A percentile compares a stretch with the other conserved stretches of the same genome.
These are phyloP conservation scores for Cordyceps sp. DNA, from an alignment of 2,329 filamentous ascomycete species.

Conservation along the genomic window DNA sequence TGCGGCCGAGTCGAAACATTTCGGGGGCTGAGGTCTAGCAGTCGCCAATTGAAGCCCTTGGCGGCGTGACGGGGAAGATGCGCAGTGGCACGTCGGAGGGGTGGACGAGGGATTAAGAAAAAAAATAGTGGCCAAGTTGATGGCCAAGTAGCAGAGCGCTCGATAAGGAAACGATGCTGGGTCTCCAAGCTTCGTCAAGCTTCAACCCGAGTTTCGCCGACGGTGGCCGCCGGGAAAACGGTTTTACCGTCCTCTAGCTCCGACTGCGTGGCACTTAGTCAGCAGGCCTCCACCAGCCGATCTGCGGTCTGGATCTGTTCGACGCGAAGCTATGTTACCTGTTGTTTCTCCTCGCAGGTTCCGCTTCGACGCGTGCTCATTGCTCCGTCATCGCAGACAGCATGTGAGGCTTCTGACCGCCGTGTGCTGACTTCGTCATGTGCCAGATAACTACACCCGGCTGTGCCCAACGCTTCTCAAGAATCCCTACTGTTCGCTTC, in stretches of 20 bases:
- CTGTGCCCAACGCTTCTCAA: too few species aligned
- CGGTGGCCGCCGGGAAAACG: constrained; percentile 3
- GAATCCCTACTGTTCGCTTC: too few species aligned
- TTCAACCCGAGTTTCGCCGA: constrained; percentile 8
- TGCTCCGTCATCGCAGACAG: too few species aligned
- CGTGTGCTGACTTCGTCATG: too few species aligned
- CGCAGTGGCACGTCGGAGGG: neutral
- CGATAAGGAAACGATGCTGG: constrained; percentile 6
- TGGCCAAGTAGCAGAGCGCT: too few species aligned
- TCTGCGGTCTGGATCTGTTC: too few species aligned
- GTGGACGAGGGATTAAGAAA: neutral
- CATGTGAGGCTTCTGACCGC: too few species aligned
- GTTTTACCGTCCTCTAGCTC: neutral
- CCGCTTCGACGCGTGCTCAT: too few species aligned
- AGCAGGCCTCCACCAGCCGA: too few species aligned
- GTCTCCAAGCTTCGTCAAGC: constrained; percentile 2
- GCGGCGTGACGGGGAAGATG: constrained; percentile 4
- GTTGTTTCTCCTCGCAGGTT: neutral
- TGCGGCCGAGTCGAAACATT: constrained; percentile 84
- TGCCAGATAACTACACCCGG: too few species aligned
- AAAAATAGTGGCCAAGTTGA: too few species aligned
- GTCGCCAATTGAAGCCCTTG: constrained; percentile 5
- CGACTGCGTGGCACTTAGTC: too few species aligned
- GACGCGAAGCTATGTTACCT: neutral
- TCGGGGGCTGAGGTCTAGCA: constrained; percentile 13